Evolutionary conservation across 805 yeast genomes (phyloP).

Genomic region (Yamadazyma ubonensis): DNA sequence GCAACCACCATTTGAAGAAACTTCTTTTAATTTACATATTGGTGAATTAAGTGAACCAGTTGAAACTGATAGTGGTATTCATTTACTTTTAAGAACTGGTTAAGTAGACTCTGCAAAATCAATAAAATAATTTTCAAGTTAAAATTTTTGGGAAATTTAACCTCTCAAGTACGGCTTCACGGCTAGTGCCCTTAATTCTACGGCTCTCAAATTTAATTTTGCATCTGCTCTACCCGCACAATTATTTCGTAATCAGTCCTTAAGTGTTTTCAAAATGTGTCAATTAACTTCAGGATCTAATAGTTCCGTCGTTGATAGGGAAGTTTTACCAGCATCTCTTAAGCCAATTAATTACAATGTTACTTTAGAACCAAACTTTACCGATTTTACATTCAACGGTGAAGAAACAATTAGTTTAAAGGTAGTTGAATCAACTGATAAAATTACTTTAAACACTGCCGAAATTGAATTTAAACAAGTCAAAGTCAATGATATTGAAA

Average conservation of each 20-base stretch:
- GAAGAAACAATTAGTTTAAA: conserved; percentile 51
- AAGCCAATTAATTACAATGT: conserved; percentile 42
- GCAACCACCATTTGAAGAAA: conserved; percentile 94
- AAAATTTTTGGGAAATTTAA: background rate
- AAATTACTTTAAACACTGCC: conserved; percentile 55
- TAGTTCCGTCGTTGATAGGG: conserved; percentile 25
- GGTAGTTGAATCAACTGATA: conserved; percentile 47
- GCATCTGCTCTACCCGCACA: conserved; percentile 2
- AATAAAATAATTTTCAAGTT: background rate
- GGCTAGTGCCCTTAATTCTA: background rate
- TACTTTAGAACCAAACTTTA: conserved; percentile 45
- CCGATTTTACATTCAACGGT: conserved; percentile 60
- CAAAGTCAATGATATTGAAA: conserved; percentile 28
- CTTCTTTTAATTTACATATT: conserved; percentile 74
- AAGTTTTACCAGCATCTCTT: conserved; percentile 43
- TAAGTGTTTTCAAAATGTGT: conserved; percentile 4
- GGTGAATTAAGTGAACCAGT: conserved; percentile 83
- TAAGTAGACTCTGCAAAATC: conserved; percentile 22
- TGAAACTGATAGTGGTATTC: conserved; percentile 90
- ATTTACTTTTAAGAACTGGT: conserved; percentile 81
- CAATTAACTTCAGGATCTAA: conserved; percentile 3
- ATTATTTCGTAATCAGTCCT: conserved; percentile 1
- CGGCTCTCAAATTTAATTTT: background rate
- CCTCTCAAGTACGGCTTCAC: background rate
- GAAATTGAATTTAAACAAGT: conserved; percentile 64